A percentile compares a stretch with the other conserved stretches of the same genome.
Evolutionary conservation across 2,329 filamentous ascomycete genomes (phyloP).

Genomic region (Xylaria sp.): DNA sequence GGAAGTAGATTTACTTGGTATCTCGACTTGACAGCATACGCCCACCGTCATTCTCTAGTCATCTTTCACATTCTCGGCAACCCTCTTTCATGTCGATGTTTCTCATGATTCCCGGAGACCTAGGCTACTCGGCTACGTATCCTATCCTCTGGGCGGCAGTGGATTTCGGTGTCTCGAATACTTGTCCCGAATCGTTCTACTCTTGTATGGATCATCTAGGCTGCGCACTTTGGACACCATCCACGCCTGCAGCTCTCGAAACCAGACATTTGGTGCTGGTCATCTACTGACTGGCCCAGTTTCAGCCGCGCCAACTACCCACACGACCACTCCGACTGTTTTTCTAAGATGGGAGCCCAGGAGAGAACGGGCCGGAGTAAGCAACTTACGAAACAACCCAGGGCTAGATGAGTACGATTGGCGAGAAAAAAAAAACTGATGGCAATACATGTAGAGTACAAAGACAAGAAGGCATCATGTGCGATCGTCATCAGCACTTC

Average conservation of each 20-base stretch:
- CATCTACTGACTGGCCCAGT: neutral
- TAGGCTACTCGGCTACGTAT: neutral
- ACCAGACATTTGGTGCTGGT: neutral
- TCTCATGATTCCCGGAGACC: neutral
- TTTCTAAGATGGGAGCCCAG: neutral
- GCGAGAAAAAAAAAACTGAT: conserved; percentile 6
- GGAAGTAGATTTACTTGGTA: conserved; percentile 5
- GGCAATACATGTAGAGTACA: conserved; percentile 1
- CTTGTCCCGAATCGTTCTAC: neutral
- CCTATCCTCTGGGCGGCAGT: neutral
- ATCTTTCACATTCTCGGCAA: conserved; percentile 10
- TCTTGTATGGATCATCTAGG: neutral
- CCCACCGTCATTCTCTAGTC: conserved; percentile 2
- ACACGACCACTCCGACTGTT: neutral
- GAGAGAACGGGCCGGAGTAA: neutral
- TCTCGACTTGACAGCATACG: conserved; percentile 3
- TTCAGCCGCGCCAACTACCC: neutral
- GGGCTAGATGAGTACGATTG: neutral
- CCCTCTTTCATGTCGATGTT: conserved; percentile 5
- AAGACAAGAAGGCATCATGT: conserved; percentile 5
- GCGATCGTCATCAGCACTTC: conserved; percentile 15
- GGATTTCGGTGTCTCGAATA: neutral
- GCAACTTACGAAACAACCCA: neutral
- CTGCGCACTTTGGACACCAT: neutral
- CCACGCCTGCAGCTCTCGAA: neutral